These are phyloP conservation scores for Bruguiera parviflora DNA, from an alignment of 345 rosid species.

Conservation along the genomic window DNA sequence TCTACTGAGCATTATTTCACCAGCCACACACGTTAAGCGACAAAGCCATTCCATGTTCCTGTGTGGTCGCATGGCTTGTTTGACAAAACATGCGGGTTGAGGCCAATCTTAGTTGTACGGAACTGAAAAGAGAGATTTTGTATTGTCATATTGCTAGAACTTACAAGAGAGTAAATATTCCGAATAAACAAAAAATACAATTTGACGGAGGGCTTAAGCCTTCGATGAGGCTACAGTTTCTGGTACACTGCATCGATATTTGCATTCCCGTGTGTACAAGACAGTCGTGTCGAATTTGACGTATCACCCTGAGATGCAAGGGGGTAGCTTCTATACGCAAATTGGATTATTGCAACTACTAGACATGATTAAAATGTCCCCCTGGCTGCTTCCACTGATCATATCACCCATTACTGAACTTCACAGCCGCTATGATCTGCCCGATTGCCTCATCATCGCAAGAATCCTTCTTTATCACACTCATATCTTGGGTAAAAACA, in stretches of 20 bases:
- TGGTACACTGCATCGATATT: conserved; percentile 20
- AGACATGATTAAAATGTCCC: conserved; percentile 12
- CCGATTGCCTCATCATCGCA: conserved; percentile 11
- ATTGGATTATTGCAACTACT: conserved; percentile 36
- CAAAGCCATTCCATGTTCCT: too few relatives aligned
- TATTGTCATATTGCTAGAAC: conserved; percentile 19
- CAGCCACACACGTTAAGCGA: too few relatives aligned
- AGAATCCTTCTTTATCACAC: conserved; percentile 13
- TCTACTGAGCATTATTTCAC: too few relatives aligned
- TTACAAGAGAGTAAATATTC: conserved; percentile 10
- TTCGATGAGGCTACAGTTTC: conserved; percentile 23
- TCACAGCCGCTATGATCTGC: conserved; percentile 10
- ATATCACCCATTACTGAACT: conserved; percentile 18
- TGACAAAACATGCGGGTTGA: neutral
- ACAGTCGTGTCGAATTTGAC: conserved; percentile 14
- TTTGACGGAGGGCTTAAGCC: conserved; percentile 26
- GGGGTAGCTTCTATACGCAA: conserved; percentile 43
- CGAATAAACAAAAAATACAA: conserved; percentile 8
- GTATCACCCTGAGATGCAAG: conserved; percentile 39
- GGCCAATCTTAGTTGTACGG: neutral
- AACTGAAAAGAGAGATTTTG: conserved; percentile 7
- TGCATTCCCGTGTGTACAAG: conserved; percentile 36
- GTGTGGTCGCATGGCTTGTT: too few relatives aligned
- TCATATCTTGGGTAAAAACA: conserved; percentile 12
- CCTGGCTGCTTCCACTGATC: conserved; percentile 17